A percentile compares a stretch with the other conserved stretches of the same genome.
These are phyloP conservation scores for Bruguiera sexangula DNA, from an alignment of 345 rosid genomes.

Conservation along the genomic window DNA sequence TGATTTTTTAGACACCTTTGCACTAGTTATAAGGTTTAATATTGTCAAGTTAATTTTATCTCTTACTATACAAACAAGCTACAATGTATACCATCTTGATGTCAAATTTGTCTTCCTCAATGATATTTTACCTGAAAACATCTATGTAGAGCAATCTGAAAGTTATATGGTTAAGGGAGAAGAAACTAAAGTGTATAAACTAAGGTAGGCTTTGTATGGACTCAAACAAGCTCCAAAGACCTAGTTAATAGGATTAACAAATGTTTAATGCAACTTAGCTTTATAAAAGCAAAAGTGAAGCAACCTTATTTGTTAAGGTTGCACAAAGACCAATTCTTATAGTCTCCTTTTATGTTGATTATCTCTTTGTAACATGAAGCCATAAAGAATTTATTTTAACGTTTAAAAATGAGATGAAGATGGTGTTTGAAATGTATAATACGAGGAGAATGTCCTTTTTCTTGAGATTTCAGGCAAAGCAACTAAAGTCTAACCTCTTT, in stretches of 20 bases:
- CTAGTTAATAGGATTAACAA: neutral
- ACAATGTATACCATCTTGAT: neutral
- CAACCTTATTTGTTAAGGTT: neutral
- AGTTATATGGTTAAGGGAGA: neutral
- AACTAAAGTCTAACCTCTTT: too few relatives aligned
- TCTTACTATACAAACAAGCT: too few relatives aligned
- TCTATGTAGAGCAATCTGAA: neutral
- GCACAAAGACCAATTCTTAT: neutral
- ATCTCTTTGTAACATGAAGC: neutral
- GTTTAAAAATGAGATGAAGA: neutral
- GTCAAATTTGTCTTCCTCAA: neutral
- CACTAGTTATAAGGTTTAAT: too few relatives aligned
- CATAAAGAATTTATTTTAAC: fast-evolving
- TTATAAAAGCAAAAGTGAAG: neutral
- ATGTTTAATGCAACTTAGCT: neutral
- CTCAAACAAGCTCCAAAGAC: neutral
- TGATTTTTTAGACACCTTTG: too few relatives aligned
- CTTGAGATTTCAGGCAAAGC: too few relatives aligned
- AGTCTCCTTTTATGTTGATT: neutral
- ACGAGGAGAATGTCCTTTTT: too few relatives aligned
- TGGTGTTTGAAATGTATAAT: neutral
- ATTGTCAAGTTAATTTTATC: too few relatives aligned
- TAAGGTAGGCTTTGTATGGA: neutral
- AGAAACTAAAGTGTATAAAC: neutral
- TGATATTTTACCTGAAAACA: neutral